These are phyloP conservation scores for Obba rivulosa DNA, from an alignment of 768 basidiomycete species.

Conservation along the genomic window DNA sequence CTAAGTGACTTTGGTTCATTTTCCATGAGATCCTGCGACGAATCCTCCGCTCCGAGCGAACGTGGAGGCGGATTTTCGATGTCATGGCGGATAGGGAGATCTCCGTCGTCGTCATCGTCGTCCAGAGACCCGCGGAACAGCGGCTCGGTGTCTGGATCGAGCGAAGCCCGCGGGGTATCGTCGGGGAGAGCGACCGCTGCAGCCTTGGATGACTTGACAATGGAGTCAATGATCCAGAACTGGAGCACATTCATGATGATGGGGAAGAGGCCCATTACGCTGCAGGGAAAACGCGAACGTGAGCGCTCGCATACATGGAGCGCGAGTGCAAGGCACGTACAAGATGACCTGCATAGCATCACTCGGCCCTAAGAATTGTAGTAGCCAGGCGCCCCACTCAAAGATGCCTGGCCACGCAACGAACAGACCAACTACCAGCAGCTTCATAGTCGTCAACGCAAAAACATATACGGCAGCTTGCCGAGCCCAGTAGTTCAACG, in stretches of 20 bases:
- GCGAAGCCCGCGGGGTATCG: conserved; percentile 30
- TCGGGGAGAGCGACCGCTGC: conserved; percentile 34
- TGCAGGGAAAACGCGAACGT: conserved; percentile 21
- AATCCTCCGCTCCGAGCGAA: conserved; percentile 26
- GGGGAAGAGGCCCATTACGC: conserved; percentile 89
- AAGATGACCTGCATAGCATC: conserved; percentile 74
- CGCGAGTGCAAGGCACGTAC: conserved; percentile 39
- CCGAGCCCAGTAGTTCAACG: conserved; percentile 62
- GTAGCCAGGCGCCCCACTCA: conserved; percentile 76
- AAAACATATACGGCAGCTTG: conserved; percentile 81
- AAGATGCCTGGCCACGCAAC: conserved; percentile 67
- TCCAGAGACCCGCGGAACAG: conserved; percentile 49
- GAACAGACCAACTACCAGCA: conserved; percentile 78
- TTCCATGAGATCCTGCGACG: conserved; percentile 14
- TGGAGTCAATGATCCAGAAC: conserved; percentile 94
- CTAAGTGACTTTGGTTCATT: conserved; percentile 38
- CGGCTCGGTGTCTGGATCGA: conserved; percentile 51
- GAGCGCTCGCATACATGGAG: not conserved
- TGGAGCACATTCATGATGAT: conserved; percentile 85
- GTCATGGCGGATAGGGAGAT: conserved; percentile 26
- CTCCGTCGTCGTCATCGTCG: conserved; percentile 40
- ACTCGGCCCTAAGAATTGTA: conserved; percentile 69
- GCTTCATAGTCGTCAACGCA: conserved; percentile 82
- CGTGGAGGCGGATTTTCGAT: conserved; percentile 39
- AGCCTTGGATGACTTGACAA: conserved; percentile 60